Evolutionary conservation across 208 protist species (phyloP).

Genomic region (Crithidia bombi): DNA sequence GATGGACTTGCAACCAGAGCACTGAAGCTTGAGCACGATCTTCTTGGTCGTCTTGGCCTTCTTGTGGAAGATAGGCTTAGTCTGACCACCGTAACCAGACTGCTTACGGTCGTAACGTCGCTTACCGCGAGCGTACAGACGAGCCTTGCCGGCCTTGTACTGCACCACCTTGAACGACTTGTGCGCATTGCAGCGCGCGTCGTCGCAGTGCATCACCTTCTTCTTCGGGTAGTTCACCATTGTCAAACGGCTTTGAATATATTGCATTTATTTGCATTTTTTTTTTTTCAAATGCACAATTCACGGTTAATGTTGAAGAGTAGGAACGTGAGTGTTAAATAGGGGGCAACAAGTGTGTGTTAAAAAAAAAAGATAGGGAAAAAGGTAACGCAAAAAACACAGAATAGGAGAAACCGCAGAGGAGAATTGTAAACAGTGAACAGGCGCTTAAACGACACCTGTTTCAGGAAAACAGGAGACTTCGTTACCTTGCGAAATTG

Average conservation of each 20-base stretch:
- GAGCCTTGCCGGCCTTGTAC: conserved; percentile 99
- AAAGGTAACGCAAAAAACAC: conserved; percentile 23
- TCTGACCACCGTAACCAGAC: conserved; percentile 99
- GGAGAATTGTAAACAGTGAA: no score
- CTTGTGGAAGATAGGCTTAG: conserved; percentile 99
- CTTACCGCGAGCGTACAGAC: conserved; percentile 98
- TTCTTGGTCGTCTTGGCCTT: conserved; percentile 99
- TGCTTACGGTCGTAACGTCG: conserved; percentile 99
- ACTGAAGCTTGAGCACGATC: conserved; percentile 99
- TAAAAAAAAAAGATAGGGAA: conserved; percentile 22
- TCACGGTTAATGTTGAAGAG: not conserved
- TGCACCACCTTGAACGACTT: conserved; percentile 98
- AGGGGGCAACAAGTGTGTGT: no score
- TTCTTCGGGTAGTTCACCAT: conserved; percentile 95
- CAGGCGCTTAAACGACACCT: no score
- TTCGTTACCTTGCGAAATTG: no score
- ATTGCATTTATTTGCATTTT: not conserved
- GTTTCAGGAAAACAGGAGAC: no score
- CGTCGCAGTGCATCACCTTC: conserved; percentile 92
- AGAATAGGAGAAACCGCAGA: no score
- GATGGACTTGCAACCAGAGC: conserved; percentile 96
- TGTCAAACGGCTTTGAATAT: conserved; percentile 84
- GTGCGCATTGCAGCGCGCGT: conserved; percentile 94
- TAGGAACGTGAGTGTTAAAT: no score
- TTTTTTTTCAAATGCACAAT: not conserved